These are phyloP conservation scores for Pleurotus citrinopileatus DNA, from an alignment of 768 basidiomycete genomes.

Conservation along the genomic window DNA sequence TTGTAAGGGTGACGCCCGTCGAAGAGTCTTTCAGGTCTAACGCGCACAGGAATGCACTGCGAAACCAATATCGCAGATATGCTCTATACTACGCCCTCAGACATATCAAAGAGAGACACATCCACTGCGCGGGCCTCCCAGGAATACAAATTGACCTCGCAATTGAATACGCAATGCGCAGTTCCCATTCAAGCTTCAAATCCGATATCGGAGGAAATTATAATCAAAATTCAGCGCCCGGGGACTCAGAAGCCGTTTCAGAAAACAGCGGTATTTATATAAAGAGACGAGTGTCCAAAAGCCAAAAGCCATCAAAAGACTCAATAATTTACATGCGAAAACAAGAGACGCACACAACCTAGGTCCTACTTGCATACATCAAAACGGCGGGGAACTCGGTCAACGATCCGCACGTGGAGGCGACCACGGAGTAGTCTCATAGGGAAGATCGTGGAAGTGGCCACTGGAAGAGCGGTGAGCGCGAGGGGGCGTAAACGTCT, in stretches of 20 bases:
- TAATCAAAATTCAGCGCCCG: neutral
- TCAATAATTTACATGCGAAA: too few species aligned
- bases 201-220: neutral
- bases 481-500: neutral
- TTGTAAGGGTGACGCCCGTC: neutral
- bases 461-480: neutral
- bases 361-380: too few species aligned
- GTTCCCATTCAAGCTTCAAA: too few species aligned
- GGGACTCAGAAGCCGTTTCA: neutral
- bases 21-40: neutral
- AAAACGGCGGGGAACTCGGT: too few species aligned
- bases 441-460: neutral
- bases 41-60: conserved; percentile 1
- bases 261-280: neutral
- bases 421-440: neutral
- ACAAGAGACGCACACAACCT: too few species aligned
- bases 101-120: neutral
- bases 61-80: neutral
- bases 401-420: neutral
- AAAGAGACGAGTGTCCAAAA: too few species aligned
- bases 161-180: too few species aligned
- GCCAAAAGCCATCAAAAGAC: too few species aligned
- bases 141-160: too few species aligned
- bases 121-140: neutral
- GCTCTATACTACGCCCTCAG: neutral